Conservation (phyloP, 805 yeast genomes). For the Candida nitratophila region DNA sequence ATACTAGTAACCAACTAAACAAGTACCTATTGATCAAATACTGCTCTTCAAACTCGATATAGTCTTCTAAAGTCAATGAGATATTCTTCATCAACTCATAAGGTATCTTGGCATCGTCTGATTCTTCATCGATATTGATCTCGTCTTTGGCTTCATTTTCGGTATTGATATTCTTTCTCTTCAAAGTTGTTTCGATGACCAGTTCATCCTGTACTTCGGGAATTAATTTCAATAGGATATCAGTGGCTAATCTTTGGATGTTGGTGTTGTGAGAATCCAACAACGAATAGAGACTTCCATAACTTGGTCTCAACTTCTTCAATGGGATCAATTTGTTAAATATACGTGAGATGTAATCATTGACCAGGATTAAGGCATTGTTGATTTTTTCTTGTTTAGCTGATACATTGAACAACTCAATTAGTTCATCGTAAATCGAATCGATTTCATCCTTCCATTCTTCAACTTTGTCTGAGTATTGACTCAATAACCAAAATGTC, state of each 20-base stretch:
- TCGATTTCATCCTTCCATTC: conserved; percentile 27
- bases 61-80: conserved; percentile 25
- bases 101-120: conserved; percentile 31
- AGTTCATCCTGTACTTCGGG: conserved; percentile 45
- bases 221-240: conserved; percentile 33
- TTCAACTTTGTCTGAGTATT: conserved; percentile 22
- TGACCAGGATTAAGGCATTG: conserved; percentile 28
- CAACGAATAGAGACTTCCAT: conserved; percentile 29
- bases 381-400: conserved; percentile 7
- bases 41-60: conserved; percentile 32
- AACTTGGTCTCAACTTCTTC: conserved; percentile 25
- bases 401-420: conserved; percentile 31
- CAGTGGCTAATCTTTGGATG: conserved; percentile 38
- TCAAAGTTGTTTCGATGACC: conserved; percentile 56
- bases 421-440: conserved; percentile 33
- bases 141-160: conserved; percentile 15
- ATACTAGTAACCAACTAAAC: conserved; percentile 64
- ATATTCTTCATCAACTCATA: conserved; percentile 29
- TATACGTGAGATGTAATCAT: conserved; percentile 23
- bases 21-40: conserved; percentile 35
- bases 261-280: conserved; percentile 20
- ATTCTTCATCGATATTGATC: conserved; percentile 2
- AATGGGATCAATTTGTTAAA: conserved; percentile 19
- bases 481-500: conserved; percentile 28
- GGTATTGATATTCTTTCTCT: conserved; percentile 28